Conservation (phyloP, 345 rosid genomes). For the Lepidium africanum region DNA sequence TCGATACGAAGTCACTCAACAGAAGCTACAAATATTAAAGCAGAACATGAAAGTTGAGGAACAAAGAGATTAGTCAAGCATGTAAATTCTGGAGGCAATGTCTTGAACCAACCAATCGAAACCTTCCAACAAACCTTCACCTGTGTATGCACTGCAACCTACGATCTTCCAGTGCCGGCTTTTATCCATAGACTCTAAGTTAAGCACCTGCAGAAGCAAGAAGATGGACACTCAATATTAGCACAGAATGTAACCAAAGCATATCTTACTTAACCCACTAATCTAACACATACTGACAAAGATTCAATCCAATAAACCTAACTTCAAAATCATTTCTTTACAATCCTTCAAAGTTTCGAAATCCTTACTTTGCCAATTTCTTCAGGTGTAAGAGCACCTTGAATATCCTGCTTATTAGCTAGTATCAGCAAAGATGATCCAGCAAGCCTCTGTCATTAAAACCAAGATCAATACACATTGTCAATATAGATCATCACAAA, state of each 20-base stretch:
- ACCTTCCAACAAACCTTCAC: conserved; percentile 79
- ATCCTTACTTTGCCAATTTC: conserved; percentile 75
- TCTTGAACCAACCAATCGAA: conserved; percentile 98
- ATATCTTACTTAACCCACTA: background rate
- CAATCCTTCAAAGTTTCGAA: background rate
- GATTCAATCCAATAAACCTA: background rate
- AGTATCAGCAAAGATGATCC: conserved; percentile 84
- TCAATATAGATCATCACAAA: background rate
- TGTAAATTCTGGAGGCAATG: conserved; percentile 77
- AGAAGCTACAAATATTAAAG: background rate
- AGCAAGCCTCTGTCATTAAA: conserved; percentile 61
- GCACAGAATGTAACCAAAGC: background rate
- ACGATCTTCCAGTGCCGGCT: conserved; percentile 82
- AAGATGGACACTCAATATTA: background rate
- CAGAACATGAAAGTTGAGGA: background rate
- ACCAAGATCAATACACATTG: background rate
- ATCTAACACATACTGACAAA: background rate
- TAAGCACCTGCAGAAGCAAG: conserved; percentile 49
- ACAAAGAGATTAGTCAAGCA: conserved; percentile 47
- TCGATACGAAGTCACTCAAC: background rate
- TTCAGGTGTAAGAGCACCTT: conserved; percentile 72
- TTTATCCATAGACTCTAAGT: conserved; percentile 75
- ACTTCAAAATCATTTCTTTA: background rate
- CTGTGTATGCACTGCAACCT: conserved; percentile 88
- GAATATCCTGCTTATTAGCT: conserved; percentile 91